Evolutionary conservation across 2,329 filamentous ascomycete genomes (phyloP).

Genomic region (Nemania sp.): DNA sequence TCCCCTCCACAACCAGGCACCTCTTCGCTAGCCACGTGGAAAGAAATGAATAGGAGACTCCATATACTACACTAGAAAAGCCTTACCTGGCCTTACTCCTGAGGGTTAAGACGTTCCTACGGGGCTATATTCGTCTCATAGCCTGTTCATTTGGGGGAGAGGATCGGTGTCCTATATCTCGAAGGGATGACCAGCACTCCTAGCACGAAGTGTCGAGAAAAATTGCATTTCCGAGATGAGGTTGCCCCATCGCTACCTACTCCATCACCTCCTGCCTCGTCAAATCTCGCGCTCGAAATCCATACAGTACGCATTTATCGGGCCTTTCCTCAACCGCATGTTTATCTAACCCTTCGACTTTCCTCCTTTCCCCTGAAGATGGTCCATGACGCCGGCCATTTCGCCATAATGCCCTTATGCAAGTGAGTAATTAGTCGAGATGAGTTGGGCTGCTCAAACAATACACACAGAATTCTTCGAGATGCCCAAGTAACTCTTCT

Average conservation of each 20-base stretch:
- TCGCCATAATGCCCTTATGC: neutral
- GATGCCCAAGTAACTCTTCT: too few relatives aligned
- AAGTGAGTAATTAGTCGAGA: neutral
- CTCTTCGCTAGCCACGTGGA: neutral
- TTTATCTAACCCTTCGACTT: too few relatives aligned
- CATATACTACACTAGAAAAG: neutral
- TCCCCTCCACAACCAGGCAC: conserved; percentile 6
- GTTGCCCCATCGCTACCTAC: neutral
- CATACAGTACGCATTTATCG: neutral
- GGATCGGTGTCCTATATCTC: too few relatives aligned
- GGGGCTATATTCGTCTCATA: neutral
- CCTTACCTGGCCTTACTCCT: neutral
- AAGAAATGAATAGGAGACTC: neutral
- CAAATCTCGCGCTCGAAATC: neutral
- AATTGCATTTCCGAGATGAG: too few relatives aligned
- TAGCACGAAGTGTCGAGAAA: too few relatives aligned
- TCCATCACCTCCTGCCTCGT: neutral
- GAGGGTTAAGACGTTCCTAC: neutral
- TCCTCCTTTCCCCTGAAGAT: neutral
- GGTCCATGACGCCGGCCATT: too few relatives aligned
- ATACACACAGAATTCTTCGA: neutral
- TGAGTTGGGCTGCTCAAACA: neutral
- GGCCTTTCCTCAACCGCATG: neutral
- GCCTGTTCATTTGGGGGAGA: neutral
- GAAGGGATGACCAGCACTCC: too few relatives aligned